phyloP scores from a whole-genome alignment of 176 grass and related monocot genomes.

The Microstegium vimineum region DNA sequence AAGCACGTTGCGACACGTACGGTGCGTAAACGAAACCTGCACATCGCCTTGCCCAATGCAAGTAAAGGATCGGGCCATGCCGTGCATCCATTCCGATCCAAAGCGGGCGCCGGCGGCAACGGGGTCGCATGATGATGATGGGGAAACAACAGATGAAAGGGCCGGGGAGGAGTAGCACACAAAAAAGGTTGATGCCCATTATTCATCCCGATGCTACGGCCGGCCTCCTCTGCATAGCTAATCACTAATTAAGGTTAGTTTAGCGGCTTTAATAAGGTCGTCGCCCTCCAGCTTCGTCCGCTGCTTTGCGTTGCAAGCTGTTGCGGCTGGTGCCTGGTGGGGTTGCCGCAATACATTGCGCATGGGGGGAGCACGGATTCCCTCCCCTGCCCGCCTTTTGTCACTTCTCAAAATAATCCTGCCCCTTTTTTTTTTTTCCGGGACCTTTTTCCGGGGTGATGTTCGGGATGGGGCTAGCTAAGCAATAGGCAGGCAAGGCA shows the following conservation, averaged over 20 bases:
- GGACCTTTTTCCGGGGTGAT: neutral
- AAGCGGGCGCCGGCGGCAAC: neutral
- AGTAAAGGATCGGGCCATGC: neutral
- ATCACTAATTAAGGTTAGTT: neutral
- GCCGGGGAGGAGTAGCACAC: neutral
- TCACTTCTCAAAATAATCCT: conserved; percentile 34
- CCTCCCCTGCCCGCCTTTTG: neutral
- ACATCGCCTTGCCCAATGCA: neutral
- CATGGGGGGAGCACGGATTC: conserved; percentile 22
- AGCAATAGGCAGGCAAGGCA: neutral
- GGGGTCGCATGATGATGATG: conserved; percentile 5
- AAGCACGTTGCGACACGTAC: neutral
- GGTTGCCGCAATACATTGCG: conserved; percentile 30
- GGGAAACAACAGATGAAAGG: neutral
- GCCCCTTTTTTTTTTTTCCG: neutral
- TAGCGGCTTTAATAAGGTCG: conserved; percentile 2
- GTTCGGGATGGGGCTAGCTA: neutral
- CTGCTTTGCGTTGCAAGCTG: neutral
- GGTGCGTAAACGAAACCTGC: neutral
- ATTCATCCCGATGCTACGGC: neutral
- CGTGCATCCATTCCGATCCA: neutral
- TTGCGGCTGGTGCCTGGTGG: neutral
- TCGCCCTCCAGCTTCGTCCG: neutral
- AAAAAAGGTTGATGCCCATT: neutral
- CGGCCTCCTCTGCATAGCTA: neutral